These are phyloP conservation scores for Yarrowia divulgata DNA, from an alignment of 805 yeast genomes.

Conservation along the genomic window DNA sequence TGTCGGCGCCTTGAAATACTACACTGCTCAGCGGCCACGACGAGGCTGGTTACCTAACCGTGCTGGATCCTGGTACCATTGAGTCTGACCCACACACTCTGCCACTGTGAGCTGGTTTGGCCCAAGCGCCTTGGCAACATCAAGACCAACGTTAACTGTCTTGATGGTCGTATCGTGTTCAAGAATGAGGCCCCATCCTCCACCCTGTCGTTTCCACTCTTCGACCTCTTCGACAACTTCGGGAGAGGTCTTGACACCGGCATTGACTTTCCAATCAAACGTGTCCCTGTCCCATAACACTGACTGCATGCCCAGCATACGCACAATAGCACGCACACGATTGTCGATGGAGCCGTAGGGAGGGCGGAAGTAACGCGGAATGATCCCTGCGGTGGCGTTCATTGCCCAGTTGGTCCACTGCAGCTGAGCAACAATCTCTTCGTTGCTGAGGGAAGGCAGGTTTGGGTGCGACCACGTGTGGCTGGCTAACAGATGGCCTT, in stretches of 20 bases:
- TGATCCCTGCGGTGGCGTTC: constrained; percentile 88
- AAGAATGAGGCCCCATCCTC: constrained; percentile 67
- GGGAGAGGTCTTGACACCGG: constrained; percentile 58
- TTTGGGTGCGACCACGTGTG: constrained; percentile 95
- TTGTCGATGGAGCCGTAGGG: constrained; percentile 96
- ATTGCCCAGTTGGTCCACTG: constrained; percentile 98
- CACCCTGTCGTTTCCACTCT: constrained; percentile 56
- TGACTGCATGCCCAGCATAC: constrained; percentile 85
- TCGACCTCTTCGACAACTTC: constrained; percentile 64
- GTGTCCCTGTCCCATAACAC: constrained; percentile 94
- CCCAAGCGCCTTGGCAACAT: constrained; percentile 63
- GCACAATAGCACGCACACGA: constrained; percentile 76
- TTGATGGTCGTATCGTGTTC: constrained; percentile 80
- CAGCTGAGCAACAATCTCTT: constrained; percentile 83
- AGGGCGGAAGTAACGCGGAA: constrained; percentile 94
- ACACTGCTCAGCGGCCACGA: neutral
- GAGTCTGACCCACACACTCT: constrained; percentile 69
- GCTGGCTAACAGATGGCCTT: constrained; percentile 82
- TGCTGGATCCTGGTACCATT: constrained; percentile 45
- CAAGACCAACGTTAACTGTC: constrained; percentile 74
- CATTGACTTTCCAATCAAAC: constrained; percentile 83
- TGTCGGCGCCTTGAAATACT: neutral
- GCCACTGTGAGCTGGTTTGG: constrained; percentile 76
- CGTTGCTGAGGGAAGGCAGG: constrained; percentile 78
- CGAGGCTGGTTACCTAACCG: constrained; percentile 11